Percentiles rank a stretch among this genome's conserved stretches.
Conservation (phyloP, 495 filamentous ascomycete species). For the Cercophora sp. region DNA sequence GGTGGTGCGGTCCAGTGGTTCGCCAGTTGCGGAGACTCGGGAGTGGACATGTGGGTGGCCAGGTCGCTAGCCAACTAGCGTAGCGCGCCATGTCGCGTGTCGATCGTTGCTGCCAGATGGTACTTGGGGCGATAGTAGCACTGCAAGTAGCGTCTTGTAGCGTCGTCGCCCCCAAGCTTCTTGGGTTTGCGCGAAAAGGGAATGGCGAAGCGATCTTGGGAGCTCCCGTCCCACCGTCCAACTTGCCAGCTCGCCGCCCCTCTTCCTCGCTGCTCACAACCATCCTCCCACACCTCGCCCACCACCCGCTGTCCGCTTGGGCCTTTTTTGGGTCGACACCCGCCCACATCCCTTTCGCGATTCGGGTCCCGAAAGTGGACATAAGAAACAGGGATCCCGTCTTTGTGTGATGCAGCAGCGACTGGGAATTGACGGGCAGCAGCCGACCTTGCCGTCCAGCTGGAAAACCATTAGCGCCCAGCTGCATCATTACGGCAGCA, state of each 20-base stretch:
- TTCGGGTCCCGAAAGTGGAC: too few relatives aligned
- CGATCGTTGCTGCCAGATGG: neutral
- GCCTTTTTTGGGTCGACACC: neutral
- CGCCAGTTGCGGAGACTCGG: too few relatives aligned
- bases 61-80: too few relatives aligned
- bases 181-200: too few relatives aligned
- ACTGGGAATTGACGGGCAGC: neutral
- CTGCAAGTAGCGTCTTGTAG: too few relatives aligned
- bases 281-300: neutral
- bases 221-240: neutral
- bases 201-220: neutral
- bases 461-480: neutral
- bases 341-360: conserved; percentile 1
- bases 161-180: too few relatives aligned
- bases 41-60: too few relatives aligned
- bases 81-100: neutral
- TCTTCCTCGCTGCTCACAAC: neutral
- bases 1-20: too few relatives aligned
- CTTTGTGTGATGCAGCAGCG: neutral
- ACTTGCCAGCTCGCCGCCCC: neutral
- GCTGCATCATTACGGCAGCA: neutral
- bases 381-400: too few relatives aligned
- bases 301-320: neutral
- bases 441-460: conserved; percentile 6
- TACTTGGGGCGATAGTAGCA: too few relatives aligned